Conservation (phyloP, 495 filamentous ascomycete genomes). For the Cladorrhinum samala region DNA sequence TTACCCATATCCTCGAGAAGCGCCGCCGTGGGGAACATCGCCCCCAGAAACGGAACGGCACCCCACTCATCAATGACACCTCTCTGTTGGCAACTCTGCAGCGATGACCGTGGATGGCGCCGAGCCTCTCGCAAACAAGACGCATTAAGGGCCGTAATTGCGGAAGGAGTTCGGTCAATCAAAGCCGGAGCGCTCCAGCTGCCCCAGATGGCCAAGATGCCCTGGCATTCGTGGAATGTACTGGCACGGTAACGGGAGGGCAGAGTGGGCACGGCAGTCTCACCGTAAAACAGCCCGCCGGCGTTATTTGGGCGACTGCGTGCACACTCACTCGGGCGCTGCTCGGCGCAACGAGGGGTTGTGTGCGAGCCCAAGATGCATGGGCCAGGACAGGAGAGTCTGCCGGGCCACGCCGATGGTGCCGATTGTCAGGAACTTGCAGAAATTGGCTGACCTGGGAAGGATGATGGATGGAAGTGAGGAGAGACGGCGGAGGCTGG, state of each 20-base stretch:
- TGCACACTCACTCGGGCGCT: neutral
- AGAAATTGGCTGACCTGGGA: no score
- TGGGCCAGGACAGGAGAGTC: neutral
- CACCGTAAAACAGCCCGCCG: neutral
- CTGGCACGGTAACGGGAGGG: neutral
- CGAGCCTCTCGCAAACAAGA: constrained; percentile 10
- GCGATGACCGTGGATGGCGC: constrained; percentile 5
- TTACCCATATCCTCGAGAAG: constrained; percentile 25
- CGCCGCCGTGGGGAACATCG: constrained; percentile 18
- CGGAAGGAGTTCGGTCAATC: constrained; percentile 7
- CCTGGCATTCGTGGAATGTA: neutral
- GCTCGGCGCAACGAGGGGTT: constrained; percentile 1
- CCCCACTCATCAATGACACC: constrained; percentile 15
- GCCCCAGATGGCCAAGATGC: neutral
- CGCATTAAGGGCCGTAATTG: constrained; percentile 3
- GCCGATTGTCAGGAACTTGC: neutral
- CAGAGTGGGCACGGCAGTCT: neutral
- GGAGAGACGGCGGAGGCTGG: neutral
- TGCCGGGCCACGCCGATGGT: constrained; percentile 2
- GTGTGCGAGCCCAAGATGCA: neutral
- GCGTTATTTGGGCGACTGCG: neutral
- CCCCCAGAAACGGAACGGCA: constrained; percentile 6
- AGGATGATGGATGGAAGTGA: neutral
- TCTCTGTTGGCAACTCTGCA: neutral
- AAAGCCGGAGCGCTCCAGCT: neutral